Base-by-base conservation (phyloP, 176 grass and related monocot genomes). In the Microstegium vimineum region DNA sequence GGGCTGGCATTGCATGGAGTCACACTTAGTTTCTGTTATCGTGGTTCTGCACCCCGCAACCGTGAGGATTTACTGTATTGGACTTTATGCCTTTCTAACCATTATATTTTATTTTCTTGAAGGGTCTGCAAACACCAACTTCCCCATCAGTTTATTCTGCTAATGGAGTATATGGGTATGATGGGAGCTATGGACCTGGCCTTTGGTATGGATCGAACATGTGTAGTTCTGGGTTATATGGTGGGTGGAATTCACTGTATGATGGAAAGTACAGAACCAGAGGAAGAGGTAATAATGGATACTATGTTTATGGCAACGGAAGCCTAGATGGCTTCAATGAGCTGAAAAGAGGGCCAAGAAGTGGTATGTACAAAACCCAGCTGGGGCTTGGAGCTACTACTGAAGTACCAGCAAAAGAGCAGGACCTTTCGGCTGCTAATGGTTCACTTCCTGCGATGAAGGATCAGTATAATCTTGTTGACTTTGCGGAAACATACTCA, bases 281-380 rank as follows among this genome's bases (percentile, higher is more conserved):
- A 75, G 89, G 89, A 61, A 89, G 80, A 70, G 60, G 56, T 11
- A 92, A 97, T 73, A 92, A 97, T 73, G 89, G 89, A 32, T 88
- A 89, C 22, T 86, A 88, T 88, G 68, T 35, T 71, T 91, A 82
- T 43, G 71, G 87, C 26, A 94, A 86, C 68, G 91, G 90, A 81
- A 94, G 76, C 67, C 63, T 88, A 20, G 89, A 97, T 76, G 91
- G 89, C 4, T 89, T 94, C 27, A 97, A 81, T 86, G 94, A 97
- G 85, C 87, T 97, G 63, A 97, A 92, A 74, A 89, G 91, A 86
- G 94, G 94, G 1, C 94, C 94, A 59, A 90, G 94, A 87, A 79
- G 87, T 83, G 81, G 76, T 28, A 69, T 67, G n/a, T 90, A 77
- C 63, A 94, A 87, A 86, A 90, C 35, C 64, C 78, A 90, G n/a